Conservation (phyloP, 257 asterid genomes). For the Penstemon davidsonii region DNA sequence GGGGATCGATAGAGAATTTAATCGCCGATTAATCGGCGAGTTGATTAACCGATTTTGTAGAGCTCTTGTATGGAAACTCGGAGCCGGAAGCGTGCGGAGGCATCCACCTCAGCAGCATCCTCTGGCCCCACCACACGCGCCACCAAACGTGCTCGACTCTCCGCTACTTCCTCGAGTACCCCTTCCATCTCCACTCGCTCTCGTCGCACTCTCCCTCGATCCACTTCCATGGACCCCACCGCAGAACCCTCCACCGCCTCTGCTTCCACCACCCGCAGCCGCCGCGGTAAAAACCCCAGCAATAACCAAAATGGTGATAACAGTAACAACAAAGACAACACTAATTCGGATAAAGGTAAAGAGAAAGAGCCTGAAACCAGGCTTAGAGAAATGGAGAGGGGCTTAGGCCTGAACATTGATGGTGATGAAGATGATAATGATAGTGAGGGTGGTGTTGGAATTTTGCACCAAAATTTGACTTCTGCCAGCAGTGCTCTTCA, state of each 20-base stretch:
- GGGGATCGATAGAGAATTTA: constrained; percentile 44
- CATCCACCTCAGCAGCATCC: constrained; percentile 94
- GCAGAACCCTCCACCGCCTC: constrained; percentile 76
- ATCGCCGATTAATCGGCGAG: constrained; percentile 99
- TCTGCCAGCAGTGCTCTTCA: constrained; percentile 96
- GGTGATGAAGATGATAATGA: constrained; percentile 83
- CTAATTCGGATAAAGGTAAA: constrained; percentile 80
- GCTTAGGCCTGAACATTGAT: constrained; percentile 71
- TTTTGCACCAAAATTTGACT: constrained; percentile 80
- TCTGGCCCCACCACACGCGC: constrained; percentile 88
- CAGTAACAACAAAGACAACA: constrained; percentile 39
- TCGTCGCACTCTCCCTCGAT: constrained; percentile 61
- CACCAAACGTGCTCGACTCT: constrained; percentile 73
- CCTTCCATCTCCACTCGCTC: constrained; percentile 66
- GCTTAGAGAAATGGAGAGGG: constrained; percentile 67
- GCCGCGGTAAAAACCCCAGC: constrained; percentile 73
- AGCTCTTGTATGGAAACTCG: constrained; percentile 99
- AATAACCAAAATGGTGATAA: constrained; percentile 48
- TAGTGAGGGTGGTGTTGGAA: constrained; percentile 84
- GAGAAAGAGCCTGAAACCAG: constrained; percentile 78
- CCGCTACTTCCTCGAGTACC: constrained; percentile 43
- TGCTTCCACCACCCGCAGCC: constrained; percentile 72
- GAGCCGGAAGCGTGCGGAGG: constrained; percentile 99
- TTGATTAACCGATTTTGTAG: constrained; percentile 45
- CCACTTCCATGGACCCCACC: constrained; percentile 71